Evolutionary conservation across 2,329 filamentous ascomycete species (phyloP), one percentile per base, ranked within the genome.

Genomic region (Penicillium griseofulvum): DNA sequence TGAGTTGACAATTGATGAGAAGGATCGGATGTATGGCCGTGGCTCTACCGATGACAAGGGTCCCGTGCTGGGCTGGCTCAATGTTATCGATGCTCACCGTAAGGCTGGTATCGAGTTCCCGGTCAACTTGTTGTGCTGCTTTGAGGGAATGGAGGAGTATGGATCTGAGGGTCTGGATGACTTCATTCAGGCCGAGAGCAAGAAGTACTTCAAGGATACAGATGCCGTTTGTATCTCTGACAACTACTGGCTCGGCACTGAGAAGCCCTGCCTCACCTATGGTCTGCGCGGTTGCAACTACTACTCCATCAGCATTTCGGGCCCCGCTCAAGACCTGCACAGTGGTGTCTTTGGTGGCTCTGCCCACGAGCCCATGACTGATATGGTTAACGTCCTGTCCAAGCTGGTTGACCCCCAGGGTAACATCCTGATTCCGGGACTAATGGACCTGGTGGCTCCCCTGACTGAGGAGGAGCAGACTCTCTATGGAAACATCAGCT

Each of bases 71-170:
- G 94, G 94, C 66, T 99, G 94, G 94, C 76, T 99, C 65, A 99
- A 99, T 73, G 92, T 92, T 64, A 97, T 99, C 63, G 92, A 99
- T 78, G 92, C 94, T 39, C 94, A 99, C 80, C 88, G 96, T 76
- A 94, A 95, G 81, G 91, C 92, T 34, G 90, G 90, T 54, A 81
- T 97, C 43, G 93, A 97, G 49, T 91, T 99, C 73, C 94, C 94
- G 9, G 94, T 99, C 70, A 99, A 99, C 79, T 82, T 99, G 63
- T 85, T 99, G 62, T 97, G 97, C 90, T 99, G 94, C 81, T 97
- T 99, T 67, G 94, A 99, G 81, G 94, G 94, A 46, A 99, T 99
- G 94, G 94, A 99, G 79, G 94, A 99, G 80, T 96, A 96, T 73
- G 94, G 94, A 48, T 97, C 92, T 0, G 93, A 97, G 73, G 94